Evolutionary conservation across 1,284 basidiomycete genomes (phyloP).

Genomic region (Cryptococcus hybrid): DNA sequence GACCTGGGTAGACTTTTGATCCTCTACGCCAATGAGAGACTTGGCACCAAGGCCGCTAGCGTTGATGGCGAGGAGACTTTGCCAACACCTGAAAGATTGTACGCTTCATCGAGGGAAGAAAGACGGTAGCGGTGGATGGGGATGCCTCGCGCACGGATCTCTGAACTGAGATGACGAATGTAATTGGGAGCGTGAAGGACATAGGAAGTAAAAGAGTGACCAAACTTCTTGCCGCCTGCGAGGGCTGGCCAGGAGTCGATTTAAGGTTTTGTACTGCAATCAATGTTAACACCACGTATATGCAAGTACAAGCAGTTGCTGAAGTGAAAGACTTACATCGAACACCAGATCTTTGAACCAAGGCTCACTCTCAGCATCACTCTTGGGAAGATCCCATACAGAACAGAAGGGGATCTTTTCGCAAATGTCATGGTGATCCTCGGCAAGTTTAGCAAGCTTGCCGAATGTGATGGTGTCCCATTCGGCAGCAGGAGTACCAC

Average conservation of each 20-base stretch:
- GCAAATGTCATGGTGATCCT: constrained; percentile 48
- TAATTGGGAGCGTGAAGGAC: constrained; percentile 50
- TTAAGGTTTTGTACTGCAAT: too few species aligned
- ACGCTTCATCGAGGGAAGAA: constrained; percentile 46
- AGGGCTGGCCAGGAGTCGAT: too few species aligned
- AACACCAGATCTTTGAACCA: constrained; percentile 60
- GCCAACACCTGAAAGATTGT: constrained; percentile 30
- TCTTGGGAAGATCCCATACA: constrained; percentile 44
- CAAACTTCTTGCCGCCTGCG: too few species aligned
- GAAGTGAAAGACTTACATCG: constrained; percentile 50
- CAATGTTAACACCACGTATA: too few species aligned
- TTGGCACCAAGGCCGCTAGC: constrained; percentile 50
- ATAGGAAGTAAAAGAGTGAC: constrained; percentile 45
- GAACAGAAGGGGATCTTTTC: constrained; percentile 55
- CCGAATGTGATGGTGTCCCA: constrained; percentile 48
- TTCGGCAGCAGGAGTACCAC: constrained; percentile 48
- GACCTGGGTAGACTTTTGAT: constrained; percentile 42
- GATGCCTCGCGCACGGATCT: constrained; percentile 35
- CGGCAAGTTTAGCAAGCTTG: constrained; percentile 55
- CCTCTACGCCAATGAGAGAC: constrained; percentile 44
- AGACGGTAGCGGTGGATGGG: constrained; percentile 41
- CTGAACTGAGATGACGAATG: constrained; percentile 35
- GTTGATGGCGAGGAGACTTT: constrained; percentile 48
- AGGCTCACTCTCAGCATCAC: constrained; percentile 38
- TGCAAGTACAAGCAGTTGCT: too few species aligned